Evolutionary conservation across 176 grass and related monocot species (phyloP), one percentile per base, ranked within the genome.

Genomic region (Urochloa ruziziensis): DNA sequence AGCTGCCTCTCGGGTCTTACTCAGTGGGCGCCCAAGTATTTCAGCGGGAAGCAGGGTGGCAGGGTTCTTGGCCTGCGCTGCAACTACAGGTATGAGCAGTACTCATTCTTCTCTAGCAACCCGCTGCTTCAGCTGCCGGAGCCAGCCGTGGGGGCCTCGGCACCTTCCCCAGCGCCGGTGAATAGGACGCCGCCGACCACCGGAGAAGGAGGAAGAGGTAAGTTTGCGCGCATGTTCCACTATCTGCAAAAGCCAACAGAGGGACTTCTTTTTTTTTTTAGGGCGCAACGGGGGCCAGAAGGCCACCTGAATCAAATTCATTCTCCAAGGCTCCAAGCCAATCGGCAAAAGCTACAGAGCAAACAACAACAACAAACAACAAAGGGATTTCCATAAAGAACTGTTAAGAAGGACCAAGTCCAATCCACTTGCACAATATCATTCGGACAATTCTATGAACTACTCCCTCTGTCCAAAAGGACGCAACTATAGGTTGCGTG

Each of bases 11-110:
- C 0, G 0, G 1, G 1, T 1, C 78, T 90, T 3, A 39, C 83
- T 1, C 0, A 2, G 13, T 1, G 0, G 11, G 35, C 6, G 0
- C 10, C 49, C 0, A 0, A 12, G 16, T 74, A 79, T 30, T 36
- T 83, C 1, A 82, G 47, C 10, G 57, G 79, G 28, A 83, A 0
- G 67, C 67, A 8, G 16, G 77, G 82, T 2, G 82, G 71, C 2
- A 34, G 77, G 70, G 1, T 85, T 5, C 0, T 85, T 14, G 13
- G 3, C 0, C 0, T 71, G 15, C 34, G 27, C 9, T 89, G 88
- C 83, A 89, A 71, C 21, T 86, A 47, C 64, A 69, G 83, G 82
- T 90, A 82, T 2, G 88, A 90, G 35, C 54, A 12, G 44, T 81
- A 90, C 1, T 0, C 53, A 0, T 85, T 89, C 63, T 85, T 77